Percentiles rank a stretch among this genome's conserved stretches.
These are phyloP conservation scores for Trichomonas tenax DNA, from an alignment of 208 protist species.

Conservation along the genomic window DNA sequence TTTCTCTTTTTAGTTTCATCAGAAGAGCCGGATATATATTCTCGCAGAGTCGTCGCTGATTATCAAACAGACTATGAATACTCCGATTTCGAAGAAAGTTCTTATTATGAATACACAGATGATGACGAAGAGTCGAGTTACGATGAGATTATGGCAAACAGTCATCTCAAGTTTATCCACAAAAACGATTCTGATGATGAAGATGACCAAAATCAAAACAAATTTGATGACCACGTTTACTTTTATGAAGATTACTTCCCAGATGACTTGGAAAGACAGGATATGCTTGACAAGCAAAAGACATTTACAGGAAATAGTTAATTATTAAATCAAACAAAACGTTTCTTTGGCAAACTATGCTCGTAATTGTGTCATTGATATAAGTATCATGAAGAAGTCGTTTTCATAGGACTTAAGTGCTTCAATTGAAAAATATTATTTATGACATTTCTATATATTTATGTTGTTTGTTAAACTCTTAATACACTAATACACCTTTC, in stretches of 20 bases:
- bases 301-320: no score
- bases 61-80: neutral
- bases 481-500: no score
- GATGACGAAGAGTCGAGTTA: neutral
- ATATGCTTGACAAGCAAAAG: neutral
- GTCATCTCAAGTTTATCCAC: neutral
- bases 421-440: no score
- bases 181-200: neutral
- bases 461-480: no score
- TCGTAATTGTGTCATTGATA: no score
- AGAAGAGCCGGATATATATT: neutral
- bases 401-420: no score
- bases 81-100: neutral
- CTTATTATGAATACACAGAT: neutral
- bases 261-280: neutral
- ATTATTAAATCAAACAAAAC: no score
- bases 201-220: neutral
- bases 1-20: neutral
- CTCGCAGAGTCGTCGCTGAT: neutral
- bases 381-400: no score
- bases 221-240: neutral
- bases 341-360: no score
- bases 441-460: no score
- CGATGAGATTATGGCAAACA: neutral
- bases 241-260: neutral